Base-by-base conservation (phyloP, 2,329 filamentous ascomycete species). In the Botrytis medusae region DNA sequence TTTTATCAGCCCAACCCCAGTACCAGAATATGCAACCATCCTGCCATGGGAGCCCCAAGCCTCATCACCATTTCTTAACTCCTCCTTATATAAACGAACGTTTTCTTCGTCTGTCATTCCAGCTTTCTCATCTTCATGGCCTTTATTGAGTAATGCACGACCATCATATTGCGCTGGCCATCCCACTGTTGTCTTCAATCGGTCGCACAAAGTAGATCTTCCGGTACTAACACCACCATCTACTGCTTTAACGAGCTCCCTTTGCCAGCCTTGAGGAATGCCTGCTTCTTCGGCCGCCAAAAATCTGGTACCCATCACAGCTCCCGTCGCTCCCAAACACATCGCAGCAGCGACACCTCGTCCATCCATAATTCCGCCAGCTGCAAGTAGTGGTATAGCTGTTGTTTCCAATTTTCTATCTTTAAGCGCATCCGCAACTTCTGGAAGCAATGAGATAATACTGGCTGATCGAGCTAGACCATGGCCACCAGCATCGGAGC, bases 11-110 rank as follows among this genome's bases (percentile, higher is more conserved):
- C 89, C 89, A n/a, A 91, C 86, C 0, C 85, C 89, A 42, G 87
- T 87, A 6, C 90, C 89, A 25, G 87, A 88, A 83, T 90, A 92
- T 20, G 88, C 87, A 6, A 87, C 89, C 83, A 91, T 82, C 73
- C 89, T 84, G 7, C 85, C 87, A 12, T 84, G 54, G 14, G 76
- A 79, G 40, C 87, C 88, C 87, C 87, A 86, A 69, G 86, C 83
- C 22, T 80, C 81, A 79, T 89, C 86, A 3, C 85, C 86, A 70
- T 81, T 83, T 77, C 83, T 80, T 77, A 86, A 77, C 54, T 87
- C 88, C 34, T 79, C 71, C 25, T 75, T 74, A 79, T 87, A 86
- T 40, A 83, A 73, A 42, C 77, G 79, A 71, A 77, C 78, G 74
- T 85, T 86, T 75, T 84, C 82, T 20, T 82, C 80, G 32, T 82